These are phyloP conservation scores for Clathrospora elynae DNA, from an alignment of 2,329 filamentous ascomycete genomes.

Conservation along the genomic window DNA sequence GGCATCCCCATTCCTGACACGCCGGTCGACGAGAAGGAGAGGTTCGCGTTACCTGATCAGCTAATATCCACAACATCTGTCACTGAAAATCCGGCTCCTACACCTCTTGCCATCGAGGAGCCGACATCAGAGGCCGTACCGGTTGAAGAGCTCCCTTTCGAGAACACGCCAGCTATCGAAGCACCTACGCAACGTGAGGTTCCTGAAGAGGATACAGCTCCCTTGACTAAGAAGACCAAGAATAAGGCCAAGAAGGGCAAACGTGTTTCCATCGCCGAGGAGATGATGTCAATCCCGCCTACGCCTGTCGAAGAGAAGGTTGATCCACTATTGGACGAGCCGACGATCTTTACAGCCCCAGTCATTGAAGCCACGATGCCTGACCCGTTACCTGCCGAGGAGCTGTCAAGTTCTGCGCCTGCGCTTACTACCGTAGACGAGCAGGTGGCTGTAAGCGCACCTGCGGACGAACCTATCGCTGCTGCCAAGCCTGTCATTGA, in stretches of 20 bases:
- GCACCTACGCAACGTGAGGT: neutral
- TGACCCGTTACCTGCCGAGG: neutral
- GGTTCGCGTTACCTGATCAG: neutral
- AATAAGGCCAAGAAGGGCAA: conserved; percentile 30
- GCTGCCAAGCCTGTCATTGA: neutral
- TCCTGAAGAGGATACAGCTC: neutral
- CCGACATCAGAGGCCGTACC: neutral
- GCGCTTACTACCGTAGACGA: conserved; percentile 2
- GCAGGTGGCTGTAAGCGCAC: neutral
- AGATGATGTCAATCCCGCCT: conserved; percentile 3
- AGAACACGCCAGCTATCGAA: neutral
- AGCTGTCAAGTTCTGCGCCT: neutral
- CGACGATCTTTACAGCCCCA: neutral
- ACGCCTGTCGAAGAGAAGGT: conserved; percentile 15
- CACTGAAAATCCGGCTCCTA: neutral
- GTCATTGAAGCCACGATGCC: neutral
- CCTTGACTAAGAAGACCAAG: conserved; percentile 21
- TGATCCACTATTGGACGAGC: conserved; percentile 5
- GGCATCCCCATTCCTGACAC: neutral
- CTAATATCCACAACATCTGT: neutral
- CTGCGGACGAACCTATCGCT: conserved; percentile 1
- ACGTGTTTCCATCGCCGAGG: conserved; percentile 17
- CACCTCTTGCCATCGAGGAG: conserved; percentile 1
- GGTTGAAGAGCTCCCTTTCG: neutral
- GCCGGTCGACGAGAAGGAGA: conserved; percentile 8